Evolutionary conservation across 352 stramenopile genomes (phyloP), one percentile per base, ranked within the genome.

Genomic region (Globisporangium uncinulatum): DNA sequence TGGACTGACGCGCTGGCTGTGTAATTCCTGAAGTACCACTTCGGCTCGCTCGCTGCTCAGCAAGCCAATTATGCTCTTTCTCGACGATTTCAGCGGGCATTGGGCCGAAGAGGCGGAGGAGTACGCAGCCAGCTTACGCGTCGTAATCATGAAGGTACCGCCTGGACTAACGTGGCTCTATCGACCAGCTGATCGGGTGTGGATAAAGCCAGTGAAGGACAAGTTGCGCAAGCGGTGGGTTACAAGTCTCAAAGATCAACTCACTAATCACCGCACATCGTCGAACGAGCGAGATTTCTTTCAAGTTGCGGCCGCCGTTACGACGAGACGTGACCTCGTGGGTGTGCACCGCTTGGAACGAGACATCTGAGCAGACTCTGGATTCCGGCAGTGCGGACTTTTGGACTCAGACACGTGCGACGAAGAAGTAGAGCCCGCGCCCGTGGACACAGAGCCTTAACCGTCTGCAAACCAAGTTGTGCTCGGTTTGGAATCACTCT

Each of bases 1-100:
- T 74, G 66, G 72, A 68, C 61, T 24, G 54, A 17, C 10, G 29
- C 42, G 20, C 43, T 76, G 19, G 67, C 55, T 1, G 20, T 70
- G 0, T 31, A 59, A n/a, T 71, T 70, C 21, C 15, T 79, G 19
- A 19, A 49, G 20, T 76, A 63, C 37, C 65, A 73, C 20, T 79
- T 78, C 48, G 63, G 61, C 8, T 43, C 59, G 8, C 48, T 62
- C 6, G 46, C 13, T 1, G 13, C 36, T 54, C 15, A 64, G 48
- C 45, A 52, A 74, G 13, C 61, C 61, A 11, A 37, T 70, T 0
- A 29, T 77, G 15, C 45, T 77, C 0, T 52, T 75, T 2, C 60
- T 75, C 3, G 61, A 76, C 36, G 52, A 56, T 34, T 68, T 68
- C 41, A 51, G 31, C 1, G 59, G 58, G 1, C 47, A 64, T 17